These are phyloP conservation scores for Endocarpon pusillum DNA, from an alignment of 495 filamentous ascomycete genomes.

Conservation along the genomic window DNA sequence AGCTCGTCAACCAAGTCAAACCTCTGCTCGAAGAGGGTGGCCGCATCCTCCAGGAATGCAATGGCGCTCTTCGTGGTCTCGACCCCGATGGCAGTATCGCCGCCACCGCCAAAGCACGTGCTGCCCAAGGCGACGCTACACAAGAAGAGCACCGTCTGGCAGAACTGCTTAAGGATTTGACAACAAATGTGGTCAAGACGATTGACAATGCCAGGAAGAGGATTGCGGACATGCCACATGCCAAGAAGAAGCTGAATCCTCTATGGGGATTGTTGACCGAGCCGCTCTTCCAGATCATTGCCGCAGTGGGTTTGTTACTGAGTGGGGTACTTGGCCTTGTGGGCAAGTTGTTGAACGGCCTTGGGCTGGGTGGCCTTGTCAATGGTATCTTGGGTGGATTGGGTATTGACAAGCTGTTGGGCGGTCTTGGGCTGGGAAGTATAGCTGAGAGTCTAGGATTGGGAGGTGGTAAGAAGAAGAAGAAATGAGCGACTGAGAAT, in stretches of 20 bases:
- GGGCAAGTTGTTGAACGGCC: conserved; percentile 58
- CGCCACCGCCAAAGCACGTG: conserved; percentile 69
- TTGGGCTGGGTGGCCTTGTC: conserved; percentile 71
- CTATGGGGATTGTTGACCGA: conserved; percentile 68
- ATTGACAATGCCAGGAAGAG: conserved; percentile 76
- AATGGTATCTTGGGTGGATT: conserved; percentile 65
- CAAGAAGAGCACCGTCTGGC: conserved; percentile 77
- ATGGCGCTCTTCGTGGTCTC: conserved; percentile 76
- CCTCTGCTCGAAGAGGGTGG: conserved; percentile 75
- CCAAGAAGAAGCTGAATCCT: conserved; percentile 85
- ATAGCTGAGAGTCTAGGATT: conserved; percentile 37
- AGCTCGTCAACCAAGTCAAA: conserved; percentile 68
- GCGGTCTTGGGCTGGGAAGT: conserved; percentile 50
- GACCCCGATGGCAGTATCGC: conserved; percentile 80
- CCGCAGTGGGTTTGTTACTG: conserved; percentile 72
- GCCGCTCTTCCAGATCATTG: conserved; percentile 84
- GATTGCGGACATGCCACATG: conserved; percentile 80
- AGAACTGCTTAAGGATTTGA: conserved; percentile 62
- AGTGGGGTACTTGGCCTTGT: conserved; percentile 71
- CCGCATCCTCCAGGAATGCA: conserved; percentile 69
- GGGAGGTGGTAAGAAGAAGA: conserved; percentile 11
- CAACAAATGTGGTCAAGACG: conserved; percentile 45
- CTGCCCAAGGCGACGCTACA: conserved; percentile 63
- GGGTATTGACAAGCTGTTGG: conserved; percentile 62
- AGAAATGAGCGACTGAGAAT: too few species aligned